Evolutionary conservation across 345 rosid genomes (phyloP).

Genomic region (Lenwebbia sp.): DNA sequence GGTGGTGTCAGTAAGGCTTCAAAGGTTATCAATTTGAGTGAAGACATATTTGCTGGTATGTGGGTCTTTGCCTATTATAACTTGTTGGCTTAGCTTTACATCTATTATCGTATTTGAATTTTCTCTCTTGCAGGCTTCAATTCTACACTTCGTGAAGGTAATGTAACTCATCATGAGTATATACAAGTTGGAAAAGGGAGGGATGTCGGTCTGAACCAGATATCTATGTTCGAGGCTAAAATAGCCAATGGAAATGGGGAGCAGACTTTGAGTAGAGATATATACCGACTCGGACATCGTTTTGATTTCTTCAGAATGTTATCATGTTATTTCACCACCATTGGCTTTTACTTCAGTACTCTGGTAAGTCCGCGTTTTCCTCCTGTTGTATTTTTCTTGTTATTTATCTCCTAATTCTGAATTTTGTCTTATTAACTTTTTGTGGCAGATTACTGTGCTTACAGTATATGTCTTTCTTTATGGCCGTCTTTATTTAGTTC

Average conservation of each 20-base stretch:
- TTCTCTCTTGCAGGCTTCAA: slow-evolving; percentile 56
- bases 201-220: slow-evolving; percentile 99
- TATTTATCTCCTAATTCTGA: not conserved
- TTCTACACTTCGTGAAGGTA: slow-evolving; percentile 99
- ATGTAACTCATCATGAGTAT: slow-evolving; percentile 98
- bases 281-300: slow-evolving; percentile 97
- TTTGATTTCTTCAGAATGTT: slow-evolving; percentile 97
- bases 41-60: slow-evolving; percentile 96
- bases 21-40: slow-evolving; percentile 90
- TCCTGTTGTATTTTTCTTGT: not conserved
- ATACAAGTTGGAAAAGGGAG: slow-evolving; percentile 99
- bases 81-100: not conserved
- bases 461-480: slow-evolving; percentile 95
- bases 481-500: slow-evolving; percentile 96
- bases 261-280: slow-evolving; percentile 91
- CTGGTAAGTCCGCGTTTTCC: slow-evolving; percentile 29
- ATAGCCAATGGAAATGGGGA: slow-evolving; percentile 99
- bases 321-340: slow-evolving; percentile 96
- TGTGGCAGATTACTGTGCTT: slow-evolving; percentile 82
- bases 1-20: slow-evolving; percentile 99
- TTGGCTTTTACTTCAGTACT: slow-evolving; percentile 97
- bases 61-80: not conserved
- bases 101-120: not conserved
- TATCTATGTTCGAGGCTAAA: slow-evolving; percentile 99
- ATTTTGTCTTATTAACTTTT: slow-evolving; percentile 5